Evolutionary conservation across 805 yeast species (phyloP), one percentile per base, ranked within the genome.

Genomic region (Candida sakaeoensis): DNA sequence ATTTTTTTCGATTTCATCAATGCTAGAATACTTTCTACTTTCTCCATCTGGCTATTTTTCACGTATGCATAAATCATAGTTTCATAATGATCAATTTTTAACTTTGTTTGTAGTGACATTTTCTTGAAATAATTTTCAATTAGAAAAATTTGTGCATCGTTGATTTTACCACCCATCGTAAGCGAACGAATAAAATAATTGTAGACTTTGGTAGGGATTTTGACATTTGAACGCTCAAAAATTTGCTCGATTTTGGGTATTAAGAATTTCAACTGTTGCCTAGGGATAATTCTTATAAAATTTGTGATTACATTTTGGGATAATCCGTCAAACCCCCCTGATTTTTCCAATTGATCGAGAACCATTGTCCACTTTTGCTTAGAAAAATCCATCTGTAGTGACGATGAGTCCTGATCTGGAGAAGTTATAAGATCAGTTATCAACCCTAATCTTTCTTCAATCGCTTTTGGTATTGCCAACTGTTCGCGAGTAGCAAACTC

Each of bases 281-380:
- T 55, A 1, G 82, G 81, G 8, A 77, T 73, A 9, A 43, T 49
- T 19, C 55, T 50, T 0, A 77, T 53, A 34, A 77, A 53, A 21
- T 49, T 45, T 15, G 62, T 52, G 1, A 67, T 62, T 16, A 70
- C 78, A 15, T 42, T 39, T 7, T 57, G 42, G 0, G 58, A 37
- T 10, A 72, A 33, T 5, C 50, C 65, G 7, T 30, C 28, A 18
- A 74, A 57, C 0, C 77, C 78, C 1, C 64, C 66, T 4, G 57
- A 52, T 2, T 45, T 43, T 13, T 54, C 45, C 22, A 69, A 55
- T 36, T 64, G 69, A 10, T 63, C 58, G 8, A 77, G 49, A 9
- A 74, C 75, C 32, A 75, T 58, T 1, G 52, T 52, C 81, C 81
- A 77, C 48, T 75, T 64, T 40, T 70, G 74, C 22, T 59, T 49